Evolutionary conservation across 768 basidiomycete species (phyloP).

Genomic region (Chalciporus sphaerocephalus): DNA sequence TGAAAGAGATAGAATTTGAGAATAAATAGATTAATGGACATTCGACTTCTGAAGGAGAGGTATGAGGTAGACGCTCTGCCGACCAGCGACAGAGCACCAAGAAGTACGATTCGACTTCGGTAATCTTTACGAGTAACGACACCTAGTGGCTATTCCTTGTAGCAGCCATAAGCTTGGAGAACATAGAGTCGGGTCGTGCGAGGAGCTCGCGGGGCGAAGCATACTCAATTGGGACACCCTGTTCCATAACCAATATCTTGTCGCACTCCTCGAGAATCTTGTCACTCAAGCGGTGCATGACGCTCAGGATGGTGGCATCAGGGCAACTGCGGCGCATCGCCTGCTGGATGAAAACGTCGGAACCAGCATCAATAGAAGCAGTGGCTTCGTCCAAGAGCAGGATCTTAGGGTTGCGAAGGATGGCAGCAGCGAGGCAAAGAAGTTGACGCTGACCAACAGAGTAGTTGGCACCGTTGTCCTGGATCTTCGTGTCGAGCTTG

Average conservation of each 20-base stretch:
- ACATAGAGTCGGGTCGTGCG: slow-evolving; percentile 24
- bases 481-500: slow-evolving; percentile 73
- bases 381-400: slow-evolving; percentile 32
- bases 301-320: slow-evolving; percentile 25
- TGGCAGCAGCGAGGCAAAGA: slow-evolving; percentile 48
- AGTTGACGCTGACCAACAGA: slow-evolving; percentile 92
- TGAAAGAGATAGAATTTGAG: too few relatives aligned
- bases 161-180: slow-evolving; percentile 27
- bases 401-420: slow-evolving; percentile 30
- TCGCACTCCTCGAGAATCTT: slow-evolving; percentile 27
- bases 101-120: slow-evolving; percentile 10
- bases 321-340: slow-evolving; percentile 31
- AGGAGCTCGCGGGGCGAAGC: slow-evolving; percentile 23
- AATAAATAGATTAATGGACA: too few relatives aligned
- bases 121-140: neutral
- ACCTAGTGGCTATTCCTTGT: slow-evolving; percentile 15
- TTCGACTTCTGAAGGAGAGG: too few relatives aligned
- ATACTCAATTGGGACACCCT: slow-evolving; percentile 27
- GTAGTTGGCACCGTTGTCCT: slow-evolving; percentile 68
- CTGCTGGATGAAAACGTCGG: slow-evolving; percentile 66
- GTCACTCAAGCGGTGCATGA: slow-evolving; percentile 32
- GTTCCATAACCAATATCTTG: slow-evolving; percentile 38
- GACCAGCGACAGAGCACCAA: slow-evolving; percentile 16
- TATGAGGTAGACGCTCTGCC: too few relatives aligned
- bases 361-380: slow-evolving; percentile 78